Base-by-base conservation (phyloP, 441 rosid genomes). In the Syzygium malaccense region DNA sequence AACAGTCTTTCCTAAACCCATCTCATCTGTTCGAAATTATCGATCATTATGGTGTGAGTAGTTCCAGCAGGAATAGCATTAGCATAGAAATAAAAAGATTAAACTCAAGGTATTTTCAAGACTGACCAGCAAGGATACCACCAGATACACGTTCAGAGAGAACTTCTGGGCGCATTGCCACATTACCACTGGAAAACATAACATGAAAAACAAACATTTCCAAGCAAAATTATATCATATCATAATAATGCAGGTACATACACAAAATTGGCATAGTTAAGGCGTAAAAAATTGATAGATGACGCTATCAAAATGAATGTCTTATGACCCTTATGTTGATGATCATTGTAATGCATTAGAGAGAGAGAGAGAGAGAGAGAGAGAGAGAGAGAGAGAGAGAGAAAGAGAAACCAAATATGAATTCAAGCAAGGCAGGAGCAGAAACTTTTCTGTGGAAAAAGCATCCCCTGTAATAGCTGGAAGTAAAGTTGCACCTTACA, bases 1-100 rank as follows among this genome's bases (percentile, higher is more conserved):
- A 90, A 98, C 97, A 25, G 99, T 98, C 93, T 98, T 98, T 33
- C 99, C 99, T 94, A 98, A 92, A 85, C 99, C 99, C 99, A 98
- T 98, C 94, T 98, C 99, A 94, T 98, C 99, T 97, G 97, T 83
- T 85, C 33, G 71, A 62, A 88, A 89, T 87, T 91, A 85, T 60
- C 90, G 49, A 90, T 87, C 88, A 91, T 85, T 91, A 92, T 79
- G 87, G 32, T 78, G 80, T 91, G 86, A 80, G 88, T 87, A 90
- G 86, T 58, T 54, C 71, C 55, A 87, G 55, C 54, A 85, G 78
- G n/a, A 85, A 88, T 85, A 91, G 89, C 84, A 25, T 78, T 78
- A 25, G n/a, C 84, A 45, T 78, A 26, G 84, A 45, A 41, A 45
- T 78, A 45, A 71, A 78, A 78, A 41, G 11, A 75, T 41, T 41